phyloP scores from a whole-genome alignment of 31 red algal genomes.

The Odonthalia washingtoniensis region DNA sequence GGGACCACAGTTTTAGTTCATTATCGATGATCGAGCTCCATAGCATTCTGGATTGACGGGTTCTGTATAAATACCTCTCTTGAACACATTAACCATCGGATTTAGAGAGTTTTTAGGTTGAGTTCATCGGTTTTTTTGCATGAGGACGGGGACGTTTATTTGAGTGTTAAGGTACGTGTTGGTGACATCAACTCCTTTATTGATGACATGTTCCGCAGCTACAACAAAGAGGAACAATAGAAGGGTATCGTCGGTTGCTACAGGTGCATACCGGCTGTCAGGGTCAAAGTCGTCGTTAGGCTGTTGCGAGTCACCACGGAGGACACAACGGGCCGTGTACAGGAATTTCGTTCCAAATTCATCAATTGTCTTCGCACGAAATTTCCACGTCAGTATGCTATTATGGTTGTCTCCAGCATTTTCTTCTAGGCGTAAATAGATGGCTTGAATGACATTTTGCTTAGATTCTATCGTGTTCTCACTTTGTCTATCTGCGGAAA shows the following conservation, averaged over 20 bases:
- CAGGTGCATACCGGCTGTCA: conserved; percentile 8
- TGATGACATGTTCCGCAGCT: conserved; percentile 1
- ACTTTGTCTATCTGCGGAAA: not conserved
- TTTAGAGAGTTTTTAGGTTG: not conserved
- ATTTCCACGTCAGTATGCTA: not conserved
- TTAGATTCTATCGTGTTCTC: conserved; percentile 17
- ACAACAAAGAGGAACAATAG: not conserved
- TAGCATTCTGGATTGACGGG: not conserved
- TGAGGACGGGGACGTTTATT: conserved; percentile 8
- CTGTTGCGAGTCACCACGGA: conserved; percentile 1
- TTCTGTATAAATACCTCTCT: not conserved
- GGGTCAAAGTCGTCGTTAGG: conserved; percentile 9
- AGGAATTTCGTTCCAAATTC: not conserved
- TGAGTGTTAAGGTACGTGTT: conserved; percentile 10
- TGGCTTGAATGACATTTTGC: conserved; percentile 39
- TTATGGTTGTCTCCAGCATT: not conserved
- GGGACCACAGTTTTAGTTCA: not conserved
- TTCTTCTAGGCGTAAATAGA: conserved; percentile 39
- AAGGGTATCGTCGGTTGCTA: conserved; percentile 17
- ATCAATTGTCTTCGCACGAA: not conserved
- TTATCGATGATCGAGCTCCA: not conserved
- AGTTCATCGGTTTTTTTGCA: conserved; percentile 14
- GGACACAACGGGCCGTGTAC: not conserved
- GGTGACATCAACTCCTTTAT: conserved; percentile 17
- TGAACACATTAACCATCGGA: not conserved